Base-by-base conservation (phyloP, 805 yeast species). In the Maudiozyma pseudohumilis region DNA sequence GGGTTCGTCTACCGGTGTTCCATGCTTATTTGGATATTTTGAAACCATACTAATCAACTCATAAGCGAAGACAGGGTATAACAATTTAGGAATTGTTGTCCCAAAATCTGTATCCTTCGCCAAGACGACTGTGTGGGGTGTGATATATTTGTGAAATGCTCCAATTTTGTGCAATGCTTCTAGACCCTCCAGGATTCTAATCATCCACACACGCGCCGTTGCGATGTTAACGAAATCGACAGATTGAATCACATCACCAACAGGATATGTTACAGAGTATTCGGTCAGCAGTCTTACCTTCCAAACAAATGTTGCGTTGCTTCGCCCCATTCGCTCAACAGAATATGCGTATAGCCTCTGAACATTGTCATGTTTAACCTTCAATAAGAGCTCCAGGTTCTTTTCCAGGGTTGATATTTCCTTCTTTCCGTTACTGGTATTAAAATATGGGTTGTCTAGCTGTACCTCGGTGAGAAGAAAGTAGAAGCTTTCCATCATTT, bases 81-180 rank as follows among this genome's bases (percentile, higher is more conserved):
- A 60, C 3, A 84, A 52, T 48, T 77, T 81, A 1, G 82, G 72
- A 1, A 67, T 60, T 3, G 77, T 70, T 13, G 75, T 71, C 2
- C 76, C 77, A 31, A 74, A 61, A 16, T 68, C 76, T 13, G 56
- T 59, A 38, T 72, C 74, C 23, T 70, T 69, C 19, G 66, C 68
- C 23, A 80, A 52, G 20, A 67, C 64, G 8, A 80, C 70, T 0
- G 85, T 75, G 26, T 75, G 72, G 1, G 80, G 64, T 35, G 77
- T 72, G 2, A 92, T 63, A 32, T 72, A 61, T 49, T 77, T 80
- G 58, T 92, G 97, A 7, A 76, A 69, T 36, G 84, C 61, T 1
- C 97, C 96, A n/a, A 72, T 65, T 51, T 85, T 87, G 56, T 92
- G 96, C 10, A 92, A 56, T 36, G 73, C 73, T 49, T 92, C 96